Conservation (phyloP, 208 protist genomes). For the Naegleria gruberi region DNA sequence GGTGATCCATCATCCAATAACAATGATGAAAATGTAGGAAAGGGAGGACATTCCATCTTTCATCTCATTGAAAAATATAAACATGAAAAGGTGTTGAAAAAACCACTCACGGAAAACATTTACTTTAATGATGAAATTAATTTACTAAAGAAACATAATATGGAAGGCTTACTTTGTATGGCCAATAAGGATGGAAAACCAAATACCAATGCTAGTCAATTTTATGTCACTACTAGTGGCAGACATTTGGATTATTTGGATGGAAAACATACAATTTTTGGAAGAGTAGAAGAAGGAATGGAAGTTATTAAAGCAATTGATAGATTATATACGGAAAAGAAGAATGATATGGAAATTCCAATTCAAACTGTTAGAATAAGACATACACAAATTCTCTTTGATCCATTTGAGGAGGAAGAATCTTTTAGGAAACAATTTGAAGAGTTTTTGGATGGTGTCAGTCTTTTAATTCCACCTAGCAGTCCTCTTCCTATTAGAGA, state of each 20-base stretch:
- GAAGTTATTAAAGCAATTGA: slow-evolving; percentile 52
- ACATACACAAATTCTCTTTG: slow-evolving; percentile 72
- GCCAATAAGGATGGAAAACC: slow-evolving; percentile 41
- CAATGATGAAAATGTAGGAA: slow-evolving; percentile 2
- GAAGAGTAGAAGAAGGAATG: slow-evolving; percentile 50
- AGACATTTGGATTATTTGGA: slow-evolving; percentile 54
- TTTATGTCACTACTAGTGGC: slow-evolving; percentile 61
- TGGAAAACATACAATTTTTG: slow-evolving; percentile 72
- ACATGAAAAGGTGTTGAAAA: slow-evolving; percentile 39
- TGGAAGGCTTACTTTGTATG: slow-evolving; percentile 52
- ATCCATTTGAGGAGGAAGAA: slow-evolving; percentile 66
- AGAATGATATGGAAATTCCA: slow-evolving; percentile 25
- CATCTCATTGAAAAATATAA: neutral
- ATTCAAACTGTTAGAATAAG: slow-evolving; percentile 27
- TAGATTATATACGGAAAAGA: slow-evolving; percentile 39
- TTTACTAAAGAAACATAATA: slow-evolving; percentile 34
- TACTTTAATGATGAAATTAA: slow-evolving; percentile 64
- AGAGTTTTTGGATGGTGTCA: slow-evolving; percentile 23
- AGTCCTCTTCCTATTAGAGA: neutral
- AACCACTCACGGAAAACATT: neutral
- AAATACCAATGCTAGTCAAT: slow-evolving; percentile 65
- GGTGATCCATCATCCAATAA: neutral
- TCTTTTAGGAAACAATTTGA: neutral
- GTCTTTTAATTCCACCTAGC: neutral
- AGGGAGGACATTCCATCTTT: neutral